phyloP scores from a whole-genome alignment of 176 grass and related monocot species.

The Echinochloa phyllopogon region DNA sequence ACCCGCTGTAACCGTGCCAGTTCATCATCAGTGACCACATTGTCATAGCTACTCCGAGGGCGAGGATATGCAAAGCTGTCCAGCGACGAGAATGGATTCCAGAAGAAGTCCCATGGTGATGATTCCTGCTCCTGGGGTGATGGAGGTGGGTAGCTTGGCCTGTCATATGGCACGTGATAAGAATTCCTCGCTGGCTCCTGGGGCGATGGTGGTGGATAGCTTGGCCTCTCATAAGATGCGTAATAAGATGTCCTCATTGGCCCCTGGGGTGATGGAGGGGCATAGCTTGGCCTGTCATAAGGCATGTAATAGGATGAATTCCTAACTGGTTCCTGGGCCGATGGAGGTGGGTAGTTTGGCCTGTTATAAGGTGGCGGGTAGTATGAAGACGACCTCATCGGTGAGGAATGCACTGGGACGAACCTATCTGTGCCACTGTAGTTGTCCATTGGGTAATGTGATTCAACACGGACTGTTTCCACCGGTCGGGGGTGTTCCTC shows the following conservation, averaged over 20 bases:
- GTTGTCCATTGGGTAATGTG: slow-evolving; percentile 62
- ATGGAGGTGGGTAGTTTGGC: slow-evolving; percentile 45
- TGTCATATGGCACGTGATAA: slow-evolving; percentile 55
- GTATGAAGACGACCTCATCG: slow-evolving; percentile 52
- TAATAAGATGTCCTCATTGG: slow-evolving; percentile 65
- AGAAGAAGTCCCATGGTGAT: slow-evolving; percentile 86
- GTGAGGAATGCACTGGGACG: slow-evolving; percentile 40
- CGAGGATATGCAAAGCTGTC: slow-evolving; percentile 69
- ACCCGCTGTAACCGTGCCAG: slow-evolving; percentile 76
- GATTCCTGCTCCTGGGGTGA: slow-evolving; percentile 74
- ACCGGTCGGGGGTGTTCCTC: slow-evolving; percentile 61
- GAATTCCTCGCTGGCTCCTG: slow-evolving; percentile 71
- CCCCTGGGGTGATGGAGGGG: slow-evolving; percentile 59
- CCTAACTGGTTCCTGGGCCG: slow-evolving; percentile 47
- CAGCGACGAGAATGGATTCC: slow-evolving; percentile 85
- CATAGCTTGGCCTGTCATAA: slow-evolving; percentile 59
- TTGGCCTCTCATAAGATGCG: slow-evolving; percentile 45
- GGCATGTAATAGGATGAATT: slow-evolving; percentile 59
- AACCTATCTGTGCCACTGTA: slow-evolving; percentile 56
- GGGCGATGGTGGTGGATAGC: slow-evolving; percentile 53
- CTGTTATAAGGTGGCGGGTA: slow-evolving; percentile 57
- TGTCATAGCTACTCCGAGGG: slow-evolving; percentile 58
- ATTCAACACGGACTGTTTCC: slow-evolving; percentile 75
- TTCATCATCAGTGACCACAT: slow-evolving; percentile 78
- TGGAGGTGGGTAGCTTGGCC: slow-evolving; percentile 56